These are phyloP conservation scores for Crithidia brevicula DNA, from an alignment of 208 protist species.

Conservation along the genomic window DNA sequence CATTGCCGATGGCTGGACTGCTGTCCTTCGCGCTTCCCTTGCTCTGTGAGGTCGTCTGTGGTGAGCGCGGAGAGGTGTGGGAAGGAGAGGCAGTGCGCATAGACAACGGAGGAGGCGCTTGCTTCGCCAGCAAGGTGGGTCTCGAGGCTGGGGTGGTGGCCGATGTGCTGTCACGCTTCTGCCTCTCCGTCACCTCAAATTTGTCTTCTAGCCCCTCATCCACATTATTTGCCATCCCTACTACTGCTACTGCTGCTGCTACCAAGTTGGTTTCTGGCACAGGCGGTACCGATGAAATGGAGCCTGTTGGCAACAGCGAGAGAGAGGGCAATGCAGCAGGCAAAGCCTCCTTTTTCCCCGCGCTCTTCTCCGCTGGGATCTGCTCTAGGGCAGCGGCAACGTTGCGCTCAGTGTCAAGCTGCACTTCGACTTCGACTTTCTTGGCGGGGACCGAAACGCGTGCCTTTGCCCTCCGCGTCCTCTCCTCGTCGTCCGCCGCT, in stretches of 20 bases:
- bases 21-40: background rate
- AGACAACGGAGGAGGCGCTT: background rate
- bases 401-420: no score
- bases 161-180: background rate
- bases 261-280: no score
- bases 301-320: no score
- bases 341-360: no score
- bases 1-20: background rate
- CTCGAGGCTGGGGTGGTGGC: background rate
- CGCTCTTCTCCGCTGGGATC: no score
- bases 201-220: background rate
- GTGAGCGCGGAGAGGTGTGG: background rate
- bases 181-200: background rate
- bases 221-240: no score
- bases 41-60: background rate
- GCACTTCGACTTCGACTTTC: no score
- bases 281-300: no score
- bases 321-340: no score
- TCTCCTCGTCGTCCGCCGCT: background rate
- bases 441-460: no score
- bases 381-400: no score
- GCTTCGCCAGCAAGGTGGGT: constrained; percentile 1
- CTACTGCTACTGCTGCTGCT: no score
- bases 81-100: background rate
- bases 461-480: background rate